Conservation (phyloP, 2,329 filamentous ascomycete genomes). For the Venturia aucupariae region DNA sequence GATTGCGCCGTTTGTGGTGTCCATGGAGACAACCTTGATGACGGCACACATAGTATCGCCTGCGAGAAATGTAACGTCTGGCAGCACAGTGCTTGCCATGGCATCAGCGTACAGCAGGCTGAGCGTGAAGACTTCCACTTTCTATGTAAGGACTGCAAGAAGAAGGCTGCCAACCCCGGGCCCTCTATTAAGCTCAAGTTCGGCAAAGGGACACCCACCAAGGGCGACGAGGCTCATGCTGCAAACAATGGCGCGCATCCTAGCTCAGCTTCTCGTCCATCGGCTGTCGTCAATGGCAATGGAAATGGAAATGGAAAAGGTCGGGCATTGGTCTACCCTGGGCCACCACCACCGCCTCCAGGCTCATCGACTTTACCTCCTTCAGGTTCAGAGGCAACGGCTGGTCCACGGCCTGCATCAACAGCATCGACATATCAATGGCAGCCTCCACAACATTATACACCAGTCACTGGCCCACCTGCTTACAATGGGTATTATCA, state of each 20-base stretch:
- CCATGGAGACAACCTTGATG: slow-evolving; percentile 80
- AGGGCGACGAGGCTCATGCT: neutral
- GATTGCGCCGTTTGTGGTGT: slow-evolving; percentile 83
- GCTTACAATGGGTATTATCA: slow-evolving; percentile 1
- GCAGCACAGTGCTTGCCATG: slow-evolving; percentile 92
- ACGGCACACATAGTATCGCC: slow-evolving; percentile 85
- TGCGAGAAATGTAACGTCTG: slow-evolving; percentile 92
- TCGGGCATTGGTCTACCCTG: neutral
- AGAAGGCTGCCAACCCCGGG: slow-evolving; percentile 44
- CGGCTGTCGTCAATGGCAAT: slow-evolving; percentile 5
- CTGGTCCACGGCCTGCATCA: neutral
- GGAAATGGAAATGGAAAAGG: neutral
- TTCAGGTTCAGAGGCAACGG: neutral
- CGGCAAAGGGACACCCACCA: neutral
- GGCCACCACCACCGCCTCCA: neutral
- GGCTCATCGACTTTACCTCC: neutral
- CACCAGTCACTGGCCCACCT: slow-evolving; percentile 2
- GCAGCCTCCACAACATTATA: slow-evolving; percentile 2
- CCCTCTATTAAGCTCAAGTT: slow-evolving; percentile 12
- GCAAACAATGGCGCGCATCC: neutral
- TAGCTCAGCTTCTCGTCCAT: neutral
- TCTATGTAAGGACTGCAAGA: slow-evolving; percentile 68
- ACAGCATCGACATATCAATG: slow-evolving; percentile 4
- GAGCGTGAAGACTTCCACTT: slow-evolving; percentile 84
- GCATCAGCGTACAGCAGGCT: slow-evolving; percentile 67